phyloP scores from a whole-genome alignment of 2,329 filamentous ascomycete genomes.

The Amesomyces nigricolor region DNA sequence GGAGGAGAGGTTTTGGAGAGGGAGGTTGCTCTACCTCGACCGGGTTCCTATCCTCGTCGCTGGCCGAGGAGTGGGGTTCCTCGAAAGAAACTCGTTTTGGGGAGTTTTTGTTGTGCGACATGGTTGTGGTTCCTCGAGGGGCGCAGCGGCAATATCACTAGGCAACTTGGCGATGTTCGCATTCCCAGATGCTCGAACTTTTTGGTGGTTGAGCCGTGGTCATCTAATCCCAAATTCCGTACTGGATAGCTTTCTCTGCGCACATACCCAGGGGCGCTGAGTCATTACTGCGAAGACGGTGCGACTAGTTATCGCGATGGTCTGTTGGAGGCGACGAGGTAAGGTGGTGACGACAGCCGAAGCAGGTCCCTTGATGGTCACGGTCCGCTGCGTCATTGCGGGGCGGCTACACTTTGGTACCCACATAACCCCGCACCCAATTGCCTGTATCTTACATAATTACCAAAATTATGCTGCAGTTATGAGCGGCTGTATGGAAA shows the following conservation, averaged over 20 bases:
- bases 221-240: not conserved
- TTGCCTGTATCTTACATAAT: not conserved
- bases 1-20: not conserved
- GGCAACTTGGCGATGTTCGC: no score
- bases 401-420: not conserved
- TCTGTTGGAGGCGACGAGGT: not conserved
- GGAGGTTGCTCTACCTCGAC: conserved; percentile 44
- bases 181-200: not conserved
- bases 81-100: conserved; percentile 12
- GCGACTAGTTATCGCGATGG: not conserved
- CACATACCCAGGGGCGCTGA: not conserved
- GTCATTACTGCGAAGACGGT: not conserved
- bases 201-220: not conserved
- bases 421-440: not conserved
- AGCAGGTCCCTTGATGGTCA: not conserved
- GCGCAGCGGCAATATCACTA: no score
- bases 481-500: no score
- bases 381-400: conserved; percentile 13
- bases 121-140: not conserved
- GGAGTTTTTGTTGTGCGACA: not conserved
- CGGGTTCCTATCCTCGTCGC: conserved; percentile 46
- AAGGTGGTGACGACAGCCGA: not conserved
- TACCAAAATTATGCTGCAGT: no score
- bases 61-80: conserved; percentile 40
- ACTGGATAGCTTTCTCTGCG: not conserved